These are phyloP conservation scores for Alopecurus myosuroides DNA, from an alignment of 176 grass and related monocot species.

Conservation along the genomic window DNA sequence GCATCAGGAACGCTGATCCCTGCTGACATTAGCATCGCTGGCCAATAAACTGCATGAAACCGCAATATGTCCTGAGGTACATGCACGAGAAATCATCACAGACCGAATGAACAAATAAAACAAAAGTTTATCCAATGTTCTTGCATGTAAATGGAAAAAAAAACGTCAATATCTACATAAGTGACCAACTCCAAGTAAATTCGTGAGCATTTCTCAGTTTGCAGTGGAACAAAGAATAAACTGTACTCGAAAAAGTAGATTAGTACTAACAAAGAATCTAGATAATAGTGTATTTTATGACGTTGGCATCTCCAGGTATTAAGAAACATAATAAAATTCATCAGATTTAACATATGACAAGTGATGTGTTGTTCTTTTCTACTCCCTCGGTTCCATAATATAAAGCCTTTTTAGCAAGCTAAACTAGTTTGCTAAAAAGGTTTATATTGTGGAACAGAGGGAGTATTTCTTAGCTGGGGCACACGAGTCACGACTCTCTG, in stretches of 20 bases:
- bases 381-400: too few relatives aligned
- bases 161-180: background rate
- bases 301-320: background rate
- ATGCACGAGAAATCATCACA: conserved; percentile 31
- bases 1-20: conserved; percentile 74
- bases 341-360: background rate
- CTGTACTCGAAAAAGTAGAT: conserved; percentile 4
- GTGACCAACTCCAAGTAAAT: background rate
- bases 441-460: too few relatives aligned
- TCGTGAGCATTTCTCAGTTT: background rate
- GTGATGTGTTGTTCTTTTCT: background rate
- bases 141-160: conserved; percentile 8
- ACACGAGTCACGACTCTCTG: background rate
- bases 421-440: too few relatives aligned
- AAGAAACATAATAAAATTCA: background rate
- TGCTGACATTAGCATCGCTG: conserved; percentile 92
- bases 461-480: background rate
- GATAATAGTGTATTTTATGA: background rate
- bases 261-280: background rate
- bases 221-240: background rate
- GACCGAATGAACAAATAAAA: background rate
- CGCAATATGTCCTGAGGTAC: conserved; percentile 81
- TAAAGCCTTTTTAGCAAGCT: too few relatives aligned
- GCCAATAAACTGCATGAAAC: conserved; percentile 98
- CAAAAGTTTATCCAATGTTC: background rate